Percentiles rank a stretch among this genome's conserved stretches.
Evolutionary conservation across 257 asterid species (phyloP).

Genomic region (Penstemon davidsonii): DNA sequence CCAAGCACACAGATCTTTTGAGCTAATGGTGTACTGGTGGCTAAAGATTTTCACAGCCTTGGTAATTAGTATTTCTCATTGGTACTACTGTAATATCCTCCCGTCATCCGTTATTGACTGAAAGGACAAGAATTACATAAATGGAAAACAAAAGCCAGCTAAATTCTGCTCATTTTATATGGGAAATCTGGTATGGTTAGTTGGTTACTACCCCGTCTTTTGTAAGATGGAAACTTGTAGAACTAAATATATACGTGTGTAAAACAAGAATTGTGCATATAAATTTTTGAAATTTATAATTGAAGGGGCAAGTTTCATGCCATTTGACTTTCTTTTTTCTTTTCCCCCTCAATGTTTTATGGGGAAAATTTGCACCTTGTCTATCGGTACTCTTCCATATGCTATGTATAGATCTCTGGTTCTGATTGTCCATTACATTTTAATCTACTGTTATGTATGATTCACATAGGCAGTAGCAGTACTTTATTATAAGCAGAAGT

Average conservation of each 20-base stretch:
- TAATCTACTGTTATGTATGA: background rate
- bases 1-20: background rate
- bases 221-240: conserved; percentile 9
- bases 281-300: background rate
- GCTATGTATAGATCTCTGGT: background rate
- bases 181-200: background rate
- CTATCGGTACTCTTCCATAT: background rate
- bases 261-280: conserved; percentile 24
- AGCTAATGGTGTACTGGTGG: background rate
- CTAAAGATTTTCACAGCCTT: background rate
- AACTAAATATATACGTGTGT: conserved; percentile 15
- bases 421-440: background rate
- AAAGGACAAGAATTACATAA: conserved; percentile 17
- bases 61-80: background rate
- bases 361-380: background rate
- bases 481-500: no score
- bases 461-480: background rate
- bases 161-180: background rate
- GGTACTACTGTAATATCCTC: background rate
- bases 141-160: background rate
- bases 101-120: background rate
- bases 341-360: background rate
- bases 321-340: background rate
- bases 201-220: background rate
- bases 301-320: background rate